Conservation (phyloP, 352 stramenopile species). For the Achlya hypogyna region DNA sequence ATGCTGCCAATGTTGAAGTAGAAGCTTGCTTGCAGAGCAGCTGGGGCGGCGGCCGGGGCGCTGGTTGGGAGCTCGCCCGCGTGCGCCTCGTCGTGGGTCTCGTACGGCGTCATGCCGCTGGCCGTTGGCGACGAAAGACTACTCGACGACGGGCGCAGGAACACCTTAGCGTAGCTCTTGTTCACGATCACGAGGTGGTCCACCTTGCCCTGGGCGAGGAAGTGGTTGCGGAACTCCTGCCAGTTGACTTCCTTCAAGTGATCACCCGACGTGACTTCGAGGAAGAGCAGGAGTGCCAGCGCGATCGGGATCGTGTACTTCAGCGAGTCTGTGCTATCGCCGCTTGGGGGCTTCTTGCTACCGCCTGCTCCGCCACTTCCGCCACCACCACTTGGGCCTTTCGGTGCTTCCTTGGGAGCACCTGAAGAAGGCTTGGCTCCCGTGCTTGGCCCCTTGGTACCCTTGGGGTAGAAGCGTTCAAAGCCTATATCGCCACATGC, state of each 20-base stretch:
- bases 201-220: conserved; percentile 75
- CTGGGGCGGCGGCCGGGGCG: background rate
- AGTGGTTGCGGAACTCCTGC: conserved; percentile 84
- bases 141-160: conserved; percentile 39
- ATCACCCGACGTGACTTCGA: conserved; percentile 57
- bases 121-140: background rate
- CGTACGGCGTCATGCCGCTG: conserved; percentile 23
- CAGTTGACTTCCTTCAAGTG: conserved; percentile 89
- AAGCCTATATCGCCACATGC: conserved; percentile 36
- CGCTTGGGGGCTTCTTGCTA: conserved; percentile 18
- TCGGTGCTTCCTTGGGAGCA: conserved; percentile 43
- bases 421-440: conserved; percentile 28
- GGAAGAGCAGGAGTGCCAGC: conserved; percentile 61
- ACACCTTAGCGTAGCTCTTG: conserved; percentile 88
- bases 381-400: conserved; percentile 30
- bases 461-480: conserved; percentile 77
- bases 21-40: conserved; percentile 32
- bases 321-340: conserved; percentile 40
- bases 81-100: conserved; percentile 16
- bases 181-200: conserved; percentile 87
- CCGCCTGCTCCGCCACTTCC: conserved; percentile 28
- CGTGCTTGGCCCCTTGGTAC: conserved; percentile 29
- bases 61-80: background rate
- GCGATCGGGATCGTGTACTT: conserved; percentile 67
- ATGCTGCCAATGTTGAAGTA: conserved; percentile 98